phyloP scores from a whole-genome alignment of 1,139 yeast genomes.

The Pichia sorboxylosa region DNA sequence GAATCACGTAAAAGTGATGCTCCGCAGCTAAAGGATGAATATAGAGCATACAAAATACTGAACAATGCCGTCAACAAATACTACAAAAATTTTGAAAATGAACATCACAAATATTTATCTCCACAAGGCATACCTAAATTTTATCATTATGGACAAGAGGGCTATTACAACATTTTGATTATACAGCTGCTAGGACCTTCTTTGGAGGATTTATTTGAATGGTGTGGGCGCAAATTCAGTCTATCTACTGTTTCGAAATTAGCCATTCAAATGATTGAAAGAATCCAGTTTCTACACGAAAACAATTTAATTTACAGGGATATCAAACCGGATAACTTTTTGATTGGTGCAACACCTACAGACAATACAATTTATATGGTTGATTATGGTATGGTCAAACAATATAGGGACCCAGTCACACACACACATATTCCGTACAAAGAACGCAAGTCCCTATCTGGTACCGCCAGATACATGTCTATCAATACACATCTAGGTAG shows the following conservation, averaged over 20 bases:
- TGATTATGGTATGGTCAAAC: constrained; percentile 97
- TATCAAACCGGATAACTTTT: constrained; percentile 66
- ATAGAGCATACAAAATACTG: constrained; percentile 79
- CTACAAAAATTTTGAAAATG: constrained; percentile 12
- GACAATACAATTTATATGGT: constrained; percentile 61
- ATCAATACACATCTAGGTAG: constrained; percentile 55
- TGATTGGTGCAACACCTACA: constrained; percentile 55
- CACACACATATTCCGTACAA: constrained; percentile 94
- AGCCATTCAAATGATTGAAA: constrained; percentile 61
- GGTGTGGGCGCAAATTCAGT: constrained; percentile 68
- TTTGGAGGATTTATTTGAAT: constrained; percentile 65
- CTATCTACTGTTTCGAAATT: constrained; percentile 63
- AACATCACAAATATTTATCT: constrained; percentile 15
- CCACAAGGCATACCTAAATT: constrained; percentile 79
- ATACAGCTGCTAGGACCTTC: constrained; percentile 70
- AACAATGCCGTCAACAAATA: constrained; percentile 36
- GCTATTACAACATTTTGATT: constrained; percentile 61
- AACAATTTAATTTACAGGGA: constrained; percentile 65
- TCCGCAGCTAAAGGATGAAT: constrained; percentile 93
- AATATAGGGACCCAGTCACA: constrained; percentile 88
- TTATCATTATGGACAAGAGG: constrained; percentile 80
- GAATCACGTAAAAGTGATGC: constrained; percentile 96
- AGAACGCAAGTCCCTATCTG: constrained; percentile 58
- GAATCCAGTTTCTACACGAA: constrained; percentile 57
- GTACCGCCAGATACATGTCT: constrained; percentile 57